Evolutionary conservation across 1,284 basidiomycete genomes (phyloP).

Genomic region (Puccinia triticina): DNA sequence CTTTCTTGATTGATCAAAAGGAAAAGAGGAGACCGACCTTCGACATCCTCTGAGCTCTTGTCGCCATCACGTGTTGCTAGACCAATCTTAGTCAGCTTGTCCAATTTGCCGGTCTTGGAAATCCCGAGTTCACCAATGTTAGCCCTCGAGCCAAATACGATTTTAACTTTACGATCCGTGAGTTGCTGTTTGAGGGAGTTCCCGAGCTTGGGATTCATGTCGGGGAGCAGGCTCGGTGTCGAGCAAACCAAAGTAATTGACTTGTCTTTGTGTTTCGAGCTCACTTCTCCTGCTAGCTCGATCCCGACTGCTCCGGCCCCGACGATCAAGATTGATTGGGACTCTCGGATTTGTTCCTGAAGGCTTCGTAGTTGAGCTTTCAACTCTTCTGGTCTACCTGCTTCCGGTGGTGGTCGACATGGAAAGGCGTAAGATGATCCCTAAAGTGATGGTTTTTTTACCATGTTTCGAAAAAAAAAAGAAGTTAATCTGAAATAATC

Average conservation of each 20-base stretch:
- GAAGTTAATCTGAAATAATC: background rate
- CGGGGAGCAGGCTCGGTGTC: constrained; percentile 7
- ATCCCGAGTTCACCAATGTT: constrained; percentile 22
- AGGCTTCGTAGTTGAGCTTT: background rate
- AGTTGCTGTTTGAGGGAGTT: constrained; percentile 40
- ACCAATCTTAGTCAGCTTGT: constrained; percentile 22
- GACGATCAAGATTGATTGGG: constrained; percentile 36
- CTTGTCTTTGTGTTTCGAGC: constrained; percentile 25
- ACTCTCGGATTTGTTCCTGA: constrained; percentile 12
- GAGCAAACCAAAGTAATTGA: constrained; percentile 42
- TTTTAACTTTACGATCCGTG: constrained; percentile 1
- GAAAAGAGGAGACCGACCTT: constrained; percentile 17
- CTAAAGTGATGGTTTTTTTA: background rate
- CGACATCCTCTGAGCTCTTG: background rate
- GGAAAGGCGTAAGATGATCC: constrained; percentile 44
- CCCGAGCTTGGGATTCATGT: constrained; percentile 19
- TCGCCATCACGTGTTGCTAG: constrained; percentile 1
- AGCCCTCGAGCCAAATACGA: constrained; percentile 37
- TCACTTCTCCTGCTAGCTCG: constrained; percentile 47
- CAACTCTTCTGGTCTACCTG: constrained; percentile 16
- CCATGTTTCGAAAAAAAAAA: background rate
- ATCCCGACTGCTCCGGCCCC: constrained; percentile 45
- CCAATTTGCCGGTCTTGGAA: constrained; percentile 37
- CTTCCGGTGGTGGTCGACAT: constrained; percentile 28
- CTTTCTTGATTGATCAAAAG: background rate